Percentiles rank a stretch among this genome's conserved stretches.
These are phyloP conservation scores for Dendryphion nanum DNA, from an alignment of 2,329 filamentous ascomycete species.

Conservation along the genomic window DNA sequence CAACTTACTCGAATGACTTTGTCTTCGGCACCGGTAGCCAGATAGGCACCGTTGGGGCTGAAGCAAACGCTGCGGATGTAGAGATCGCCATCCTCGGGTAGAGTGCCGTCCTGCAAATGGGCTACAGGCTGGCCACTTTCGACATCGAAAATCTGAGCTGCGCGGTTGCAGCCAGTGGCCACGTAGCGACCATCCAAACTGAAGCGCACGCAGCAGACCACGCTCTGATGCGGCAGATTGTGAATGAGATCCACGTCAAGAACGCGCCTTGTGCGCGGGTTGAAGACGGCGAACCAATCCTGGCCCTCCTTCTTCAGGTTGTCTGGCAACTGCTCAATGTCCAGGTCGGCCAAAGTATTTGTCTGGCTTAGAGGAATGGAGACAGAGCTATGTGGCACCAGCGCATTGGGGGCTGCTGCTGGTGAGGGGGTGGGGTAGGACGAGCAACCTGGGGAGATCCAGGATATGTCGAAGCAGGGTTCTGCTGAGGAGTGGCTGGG, in stretches of 20 bases:
- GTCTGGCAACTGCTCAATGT: constrained; percentile 79
- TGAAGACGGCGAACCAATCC: constrained; percentile 98
- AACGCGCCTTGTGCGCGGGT: constrained; percentile 82
- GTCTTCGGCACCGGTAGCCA: constrained; percentile 95
- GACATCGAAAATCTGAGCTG: constrained; percentile 99
- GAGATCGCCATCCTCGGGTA: constrained; percentile 84
- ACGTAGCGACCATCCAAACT: constrained; percentile 94
- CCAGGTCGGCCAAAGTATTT: constrained; percentile 79
- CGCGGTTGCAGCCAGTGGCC: constrained; percentile 94
- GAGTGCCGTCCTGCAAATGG: constrained; percentile 82
- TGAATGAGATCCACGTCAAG: constrained; percentile 94
- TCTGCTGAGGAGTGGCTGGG: constrained; percentile 89
- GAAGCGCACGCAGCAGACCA: constrained; percentile 97
- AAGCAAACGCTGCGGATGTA: constrained; percentile 99
- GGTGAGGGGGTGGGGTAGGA: constrained; percentile 64
- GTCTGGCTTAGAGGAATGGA: constrained; percentile 51
- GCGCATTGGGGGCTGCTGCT: constrained; percentile 36
- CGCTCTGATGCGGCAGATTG: constrained; percentile 88
- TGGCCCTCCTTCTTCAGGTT: constrained; percentile 84
- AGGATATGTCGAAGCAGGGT: constrained; percentile 81
- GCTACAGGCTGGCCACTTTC: constrained; percentile 82
- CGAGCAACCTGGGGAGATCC: constrained; percentile 81
- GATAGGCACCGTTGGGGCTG: constrained; percentile 89
- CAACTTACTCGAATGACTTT: constrained; percentile 85
- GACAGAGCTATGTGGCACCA: constrained; percentile 18